Conservation (phyloP, 2,329 filamentous ascomycete genomes). For the Albophoma yamanashiensis region DNA sequence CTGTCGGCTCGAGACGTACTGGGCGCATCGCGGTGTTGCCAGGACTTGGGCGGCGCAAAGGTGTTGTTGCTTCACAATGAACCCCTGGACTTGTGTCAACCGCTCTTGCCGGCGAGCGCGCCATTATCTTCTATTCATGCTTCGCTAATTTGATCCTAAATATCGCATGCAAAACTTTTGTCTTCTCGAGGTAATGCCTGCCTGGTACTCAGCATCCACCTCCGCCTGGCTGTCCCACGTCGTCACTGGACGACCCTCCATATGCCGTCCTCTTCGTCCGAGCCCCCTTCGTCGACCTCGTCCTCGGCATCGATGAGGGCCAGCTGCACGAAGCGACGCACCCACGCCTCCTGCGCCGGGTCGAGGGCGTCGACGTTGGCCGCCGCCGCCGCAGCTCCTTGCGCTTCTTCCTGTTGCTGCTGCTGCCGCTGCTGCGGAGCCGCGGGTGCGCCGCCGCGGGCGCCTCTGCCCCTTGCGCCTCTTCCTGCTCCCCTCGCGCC, state of each 20-base stretch:
- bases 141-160: neutral
- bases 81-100: neutral
- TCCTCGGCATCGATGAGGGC: slow-evolving; percentile 44
- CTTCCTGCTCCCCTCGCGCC: neutral
- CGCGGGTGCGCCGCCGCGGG: neutral
- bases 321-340: slow-evolving; percentile 42
- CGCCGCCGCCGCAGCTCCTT: slow-evolving; percentile 2
- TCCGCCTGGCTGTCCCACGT: neutral
- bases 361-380: slow-evolving; percentile 24
- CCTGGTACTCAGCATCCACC: neutral
- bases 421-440: neutral
- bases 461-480: neutral
- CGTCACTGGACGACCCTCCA: slow-evolving; percentile 9
- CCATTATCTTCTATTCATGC: neutral
- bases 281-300: slow-evolving; percentile 30
- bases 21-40: neutral
- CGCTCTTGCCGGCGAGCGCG: no score
- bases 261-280: slow-evolving; percentile 18
- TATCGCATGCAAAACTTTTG: neutral
- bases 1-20: no score
- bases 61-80: no score
- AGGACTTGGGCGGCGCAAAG: neutral
- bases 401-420: neutral
- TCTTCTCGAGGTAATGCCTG: neutral
- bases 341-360: slow-evolving; percentile 38